These are phyloP conservation scores for Peronosclerospora sorghi DNA, from an alignment of 352 stramenopile genomes.

Conservation along the genomic window DNA sequence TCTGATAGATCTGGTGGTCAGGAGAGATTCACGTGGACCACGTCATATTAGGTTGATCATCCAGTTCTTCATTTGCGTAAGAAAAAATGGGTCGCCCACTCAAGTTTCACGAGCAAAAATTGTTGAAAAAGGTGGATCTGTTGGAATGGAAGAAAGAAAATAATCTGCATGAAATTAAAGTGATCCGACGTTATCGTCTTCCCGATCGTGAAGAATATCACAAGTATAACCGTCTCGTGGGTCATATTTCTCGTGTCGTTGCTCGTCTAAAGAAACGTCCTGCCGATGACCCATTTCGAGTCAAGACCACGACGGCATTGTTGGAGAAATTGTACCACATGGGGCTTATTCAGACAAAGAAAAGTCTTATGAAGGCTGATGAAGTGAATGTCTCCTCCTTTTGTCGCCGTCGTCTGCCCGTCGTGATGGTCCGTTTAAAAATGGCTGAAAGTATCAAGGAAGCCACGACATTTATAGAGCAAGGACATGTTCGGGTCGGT, in stretches of 20 bases:
- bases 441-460: constrained; percentile 98
- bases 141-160: constrained; percentile 98
- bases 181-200: constrained; percentile 96
- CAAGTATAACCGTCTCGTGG: constrained; percentile 97
- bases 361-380: constrained; percentile 94
- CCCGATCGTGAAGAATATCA: constrained; percentile 97
- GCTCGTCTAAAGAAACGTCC: constrained; percentile 93
- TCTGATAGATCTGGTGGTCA: constrained; percentile 13
- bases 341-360: constrained; percentile 94
- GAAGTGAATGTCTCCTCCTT: constrained; percentile 93
- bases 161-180: constrained; percentile 97
- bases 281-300: constrained; percentile 90
- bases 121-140: constrained; percentile 98
- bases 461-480: constrained; percentile 95
- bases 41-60: constrained; percentile 1
- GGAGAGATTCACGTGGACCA: constrained; percentile 9
- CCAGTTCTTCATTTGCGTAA: not conserved
- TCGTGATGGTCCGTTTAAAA: constrained; percentile 99
- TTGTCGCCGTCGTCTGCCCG: constrained; percentile 91
- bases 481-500: constrained; percentile 93
- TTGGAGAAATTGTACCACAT: constrained; percentile 97
- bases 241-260: constrained; percentile 90
- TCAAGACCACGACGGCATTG: constrained; percentile 94
- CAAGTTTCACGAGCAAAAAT: constrained; percentile 97
- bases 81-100: constrained; percentile 85